These are phyloP conservation scores for Leccinellum rugosiceps DNA, from an alignment of 768 basidiomycete species.

Conservation along the genomic window DNA sequence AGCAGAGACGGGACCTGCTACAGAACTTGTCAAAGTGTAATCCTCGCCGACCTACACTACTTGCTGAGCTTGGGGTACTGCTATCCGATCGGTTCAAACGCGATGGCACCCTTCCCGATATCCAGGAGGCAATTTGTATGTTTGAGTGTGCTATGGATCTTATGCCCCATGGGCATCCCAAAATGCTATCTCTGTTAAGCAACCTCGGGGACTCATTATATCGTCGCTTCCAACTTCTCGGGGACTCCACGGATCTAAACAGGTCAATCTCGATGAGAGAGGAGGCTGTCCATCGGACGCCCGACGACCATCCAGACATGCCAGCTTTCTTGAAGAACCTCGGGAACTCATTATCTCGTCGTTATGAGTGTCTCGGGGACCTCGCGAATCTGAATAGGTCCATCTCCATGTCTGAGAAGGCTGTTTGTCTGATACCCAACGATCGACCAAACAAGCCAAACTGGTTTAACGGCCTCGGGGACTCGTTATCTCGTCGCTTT, in stretches of 20 bases:
- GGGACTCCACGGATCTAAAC: neutral
- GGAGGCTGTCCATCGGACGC: too few relatives aligned
- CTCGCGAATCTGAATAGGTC: neutral
- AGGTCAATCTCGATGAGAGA: neutral
- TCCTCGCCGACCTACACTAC: too few relatives aligned
- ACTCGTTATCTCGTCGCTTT: neutral
- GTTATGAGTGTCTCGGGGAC: neutral
- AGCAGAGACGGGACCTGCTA: too few relatives aligned
- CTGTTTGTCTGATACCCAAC: neutral
- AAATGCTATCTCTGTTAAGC: neutral
- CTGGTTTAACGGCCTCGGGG: neutral
- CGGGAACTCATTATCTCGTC: neutral
- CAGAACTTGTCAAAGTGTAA: too few relatives aligned
- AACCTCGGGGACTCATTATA: neutral
- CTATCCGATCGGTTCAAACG: too few relatives aligned
- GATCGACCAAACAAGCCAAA: neutral
- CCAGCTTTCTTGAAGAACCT: accelerated
- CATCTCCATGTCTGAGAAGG: neutral
- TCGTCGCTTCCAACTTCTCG: neutral
- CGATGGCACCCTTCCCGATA: too few relatives aligned
- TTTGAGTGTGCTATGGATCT: neutral
- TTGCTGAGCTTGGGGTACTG: too few relatives aligned
- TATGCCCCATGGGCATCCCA: too few relatives aligned
- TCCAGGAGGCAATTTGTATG: too few relatives aligned
- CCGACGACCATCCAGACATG: neutral